phyloP scores from a whole-genome alignment of 1,139 yeast species.

The Entelexis paramagnoliae region DNA sequence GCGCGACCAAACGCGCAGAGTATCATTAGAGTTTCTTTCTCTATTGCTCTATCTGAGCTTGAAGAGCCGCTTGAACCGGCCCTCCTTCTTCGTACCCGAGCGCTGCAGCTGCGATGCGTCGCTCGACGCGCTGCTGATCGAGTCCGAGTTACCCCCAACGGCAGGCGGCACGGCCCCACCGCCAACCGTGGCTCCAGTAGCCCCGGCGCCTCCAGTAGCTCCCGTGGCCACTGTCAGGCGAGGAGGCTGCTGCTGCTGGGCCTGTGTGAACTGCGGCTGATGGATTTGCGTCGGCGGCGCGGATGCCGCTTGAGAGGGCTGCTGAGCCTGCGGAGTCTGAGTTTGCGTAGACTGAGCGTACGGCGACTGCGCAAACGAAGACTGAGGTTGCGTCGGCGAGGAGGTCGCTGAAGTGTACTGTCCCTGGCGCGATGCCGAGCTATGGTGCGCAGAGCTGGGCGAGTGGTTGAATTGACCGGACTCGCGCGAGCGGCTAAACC shows the following conservation, averaged over 20 bases:
- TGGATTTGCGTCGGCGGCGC: too few relatives aligned
- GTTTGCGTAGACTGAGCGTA: too few relatives aligned
- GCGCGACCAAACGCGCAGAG: background rate
- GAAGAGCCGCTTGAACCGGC: constrained; percentile 12
- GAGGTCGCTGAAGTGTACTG: background rate
- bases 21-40: background rate
- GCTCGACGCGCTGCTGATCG: background rate
- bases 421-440: background rate
- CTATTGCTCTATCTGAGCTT: background rate
- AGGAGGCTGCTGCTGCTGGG: background rate
- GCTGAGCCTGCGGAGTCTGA: background rate
- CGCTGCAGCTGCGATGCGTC: constrained; percentile 1
- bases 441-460: background rate
- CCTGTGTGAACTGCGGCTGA: background rate
- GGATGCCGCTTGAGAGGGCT: too few relatives aligned
- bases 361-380: background rate
- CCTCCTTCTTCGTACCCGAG: background rate
- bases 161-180: background rate
- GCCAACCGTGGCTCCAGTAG: too few relatives aligned
- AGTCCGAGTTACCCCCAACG: background rate
- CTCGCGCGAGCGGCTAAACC: background rate
- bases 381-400: background rate
- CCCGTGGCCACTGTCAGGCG: background rate
- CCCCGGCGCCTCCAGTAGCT: background rate
- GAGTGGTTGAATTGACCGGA: background rate